Evolutionary conservation across 352 stramenopile species (phyloP).

Genomic region (Phytophthora idaei): DNA sequence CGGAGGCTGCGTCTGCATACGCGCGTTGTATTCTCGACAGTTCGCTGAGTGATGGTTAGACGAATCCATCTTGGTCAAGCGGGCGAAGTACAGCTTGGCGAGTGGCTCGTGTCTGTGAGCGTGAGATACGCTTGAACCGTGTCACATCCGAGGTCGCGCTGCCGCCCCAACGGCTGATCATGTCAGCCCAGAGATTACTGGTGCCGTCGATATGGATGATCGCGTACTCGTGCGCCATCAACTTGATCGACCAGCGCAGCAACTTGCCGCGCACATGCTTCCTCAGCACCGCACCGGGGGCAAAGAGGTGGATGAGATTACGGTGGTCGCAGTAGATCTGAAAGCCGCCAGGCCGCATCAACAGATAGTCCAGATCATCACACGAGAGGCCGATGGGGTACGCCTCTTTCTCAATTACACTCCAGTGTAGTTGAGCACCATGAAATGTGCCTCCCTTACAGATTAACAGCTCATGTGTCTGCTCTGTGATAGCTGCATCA

Average conservation of each 20-base stretch:
- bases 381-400: background rate
- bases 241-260: slow-evolving; percentile 4
- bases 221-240: slow-evolving; percentile 16
- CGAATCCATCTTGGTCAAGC: slow-evolving; percentile 18
- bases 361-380: background rate
- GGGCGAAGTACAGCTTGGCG: background rate
- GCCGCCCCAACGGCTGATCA: slow-evolving; percentile 17
- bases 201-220: slow-evolving; percentile 14
- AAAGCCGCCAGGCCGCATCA: slow-evolving; percentile 15
- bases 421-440: background rate
- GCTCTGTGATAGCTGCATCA: background rate
- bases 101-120: background rate
- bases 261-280: slow-evolving; percentile 7
- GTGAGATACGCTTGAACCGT: background rate
- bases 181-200: slow-evolving; percentile 21
- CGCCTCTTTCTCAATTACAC: background rate
- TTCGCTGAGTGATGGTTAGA: too few species aligned
- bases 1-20: too few species aligned
- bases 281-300: slow-evolving; percentile 2
- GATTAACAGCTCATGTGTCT: background rate
- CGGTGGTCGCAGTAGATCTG: slow-evolving; percentile 13
- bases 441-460: background rate
- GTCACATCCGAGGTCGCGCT: background rate
- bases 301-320: slow-evolving; percentile 13
- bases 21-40: too few species aligned